phyloP scores from a whole-genome alignment of 2,329 filamentous ascomycete genomes.

The Penicillium polonicum region DNA sequence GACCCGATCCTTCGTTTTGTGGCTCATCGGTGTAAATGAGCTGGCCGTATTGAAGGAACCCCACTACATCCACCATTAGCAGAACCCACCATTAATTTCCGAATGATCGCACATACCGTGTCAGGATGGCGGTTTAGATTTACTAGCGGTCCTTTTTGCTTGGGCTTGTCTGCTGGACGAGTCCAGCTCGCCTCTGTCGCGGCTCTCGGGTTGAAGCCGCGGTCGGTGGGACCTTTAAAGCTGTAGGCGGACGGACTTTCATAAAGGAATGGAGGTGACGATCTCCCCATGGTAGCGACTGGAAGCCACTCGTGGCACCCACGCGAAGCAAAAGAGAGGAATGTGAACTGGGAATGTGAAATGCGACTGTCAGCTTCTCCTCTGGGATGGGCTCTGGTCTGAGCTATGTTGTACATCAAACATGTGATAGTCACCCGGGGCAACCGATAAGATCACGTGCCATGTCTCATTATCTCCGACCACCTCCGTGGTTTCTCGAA shows the following conservation, averaged over 20 bases:
- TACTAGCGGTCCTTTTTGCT: constrained; percentile 72
- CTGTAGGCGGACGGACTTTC: constrained; percentile 55
- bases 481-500: constrained; percentile 1
- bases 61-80: constrained; percentile 34
- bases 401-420: constrained; percentile 12
- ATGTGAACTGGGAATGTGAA: constrained; percentile 23
- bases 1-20: constrained; percentile 68
- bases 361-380: constrained; percentile 17
- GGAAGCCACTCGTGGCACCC: constrained; percentile 29
- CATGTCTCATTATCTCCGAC: constrained; percentile 2
- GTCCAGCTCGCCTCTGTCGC: constrained; percentile 76
- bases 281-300: constrained; percentile 49
- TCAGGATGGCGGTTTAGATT: constrained; percentile 86
- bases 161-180: constrained; percentile 58
- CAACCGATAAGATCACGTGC: constrained; percentile 31
- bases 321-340: constrained; percentile 35
- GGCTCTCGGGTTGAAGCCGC: constrained; percentile 80
- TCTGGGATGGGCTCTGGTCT: not conserved
- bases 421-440: constrained; percentile 29
- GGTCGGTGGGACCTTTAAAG: constrained; percentile 52
- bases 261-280: constrained; percentile 72
- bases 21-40: constrained; percentile 64
- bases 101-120: constrained; percentile 51
- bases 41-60: constrained; percentile 59
- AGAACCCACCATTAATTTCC: constrained; percentile 2